Conservation (phyloP, 2,329 filamentous ascomycete genomes). For the Nemania sp. region DNA sequence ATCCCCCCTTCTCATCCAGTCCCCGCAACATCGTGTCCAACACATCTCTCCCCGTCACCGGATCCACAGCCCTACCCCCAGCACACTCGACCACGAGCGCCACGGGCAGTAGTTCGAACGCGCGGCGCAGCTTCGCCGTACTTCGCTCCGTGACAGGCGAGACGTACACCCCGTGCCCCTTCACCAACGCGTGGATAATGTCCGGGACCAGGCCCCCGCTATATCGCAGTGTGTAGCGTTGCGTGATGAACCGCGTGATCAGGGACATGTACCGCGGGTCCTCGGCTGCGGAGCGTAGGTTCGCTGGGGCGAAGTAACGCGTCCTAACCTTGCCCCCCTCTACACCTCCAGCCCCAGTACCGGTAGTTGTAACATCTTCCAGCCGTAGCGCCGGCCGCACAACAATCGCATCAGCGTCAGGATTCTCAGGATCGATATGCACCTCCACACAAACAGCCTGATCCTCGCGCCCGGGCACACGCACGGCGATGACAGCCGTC, state of each 20-base stretch:
- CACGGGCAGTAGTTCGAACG: constrained; percentile 64
- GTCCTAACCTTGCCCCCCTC: constrained; percentile 54
- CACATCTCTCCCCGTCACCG: constrained; percentile 46
- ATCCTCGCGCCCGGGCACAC: constrained; percentile 44
- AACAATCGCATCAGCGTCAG: constrained; percentile 40
- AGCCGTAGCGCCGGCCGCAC: constrained; percentile 48
- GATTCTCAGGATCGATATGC: constrained; percentile 41
- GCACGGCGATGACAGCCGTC: constrained; percentile 58
- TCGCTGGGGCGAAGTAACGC: constrained; percentile 65
- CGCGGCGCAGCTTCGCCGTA: constrained; percentile 58
- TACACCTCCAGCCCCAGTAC: no score
- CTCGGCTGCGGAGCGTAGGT: constrained; percentile 60
- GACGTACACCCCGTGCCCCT: constrained; percentile 64
- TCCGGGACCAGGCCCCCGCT: constrained; percentile 65
- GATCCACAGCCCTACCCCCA: constrained; percentile 59
- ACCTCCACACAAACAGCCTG: constrained; percentile 55
- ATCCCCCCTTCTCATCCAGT: constrained; percentile 53
- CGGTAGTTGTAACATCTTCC: constrained; percentile 5
- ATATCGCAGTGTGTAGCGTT: constrained; percentile 63
- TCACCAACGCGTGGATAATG: constrained; percentile 60
- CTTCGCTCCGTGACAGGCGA: constrained; percentile 57
- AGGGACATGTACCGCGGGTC: constrained; percentile 52
- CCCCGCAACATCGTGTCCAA: constrained; percentile 44
- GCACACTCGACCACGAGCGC: constrained; percentile 64
- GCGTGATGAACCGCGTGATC: constrained; percentile 52